A percentile compares a stretch with the other conserved stretches of the same genome.
These are phyloP conservation scores for Kwoniella mangroviensis DNA, from an alignment of 768 basidiomycete genomes.

Conservation along the genomic window DNA sequence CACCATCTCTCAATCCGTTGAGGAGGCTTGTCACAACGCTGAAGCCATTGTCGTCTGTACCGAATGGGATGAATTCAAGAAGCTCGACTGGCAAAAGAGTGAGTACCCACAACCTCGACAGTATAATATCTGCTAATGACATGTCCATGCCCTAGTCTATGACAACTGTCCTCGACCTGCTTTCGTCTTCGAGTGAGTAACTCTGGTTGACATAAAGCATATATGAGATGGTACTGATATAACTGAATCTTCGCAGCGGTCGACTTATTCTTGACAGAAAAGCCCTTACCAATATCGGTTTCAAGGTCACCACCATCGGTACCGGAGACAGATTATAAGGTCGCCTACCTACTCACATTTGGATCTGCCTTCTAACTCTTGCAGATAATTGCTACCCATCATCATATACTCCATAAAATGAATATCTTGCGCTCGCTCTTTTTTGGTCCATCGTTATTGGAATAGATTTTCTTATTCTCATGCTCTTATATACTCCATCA, in stretches of 20 bases:
- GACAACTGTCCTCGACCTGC: constrained; percentile 94
- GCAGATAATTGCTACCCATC: constrained; percentile 1
- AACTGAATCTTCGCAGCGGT: constrained; percentile 27
- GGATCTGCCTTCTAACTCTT: background rate
- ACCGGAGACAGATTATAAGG: constrained; percentile 53
- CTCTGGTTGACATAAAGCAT: background rate
- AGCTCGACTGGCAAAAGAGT: constrained; percentile 81
- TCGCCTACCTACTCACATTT: background rate
- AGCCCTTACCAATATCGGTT: constrained; percentile 81
- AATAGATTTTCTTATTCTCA: constrained; percentile 3
- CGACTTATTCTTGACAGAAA: constrained; percentile 77
- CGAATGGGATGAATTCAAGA: constrained; percentile 92
- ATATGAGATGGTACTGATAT: background rate
- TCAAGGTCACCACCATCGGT: constrained; percentile 65
- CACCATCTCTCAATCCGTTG: constrained; percentile 72
- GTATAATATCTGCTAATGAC: background rate
- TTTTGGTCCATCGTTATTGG: background rate
- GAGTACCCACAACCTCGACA: background rate
- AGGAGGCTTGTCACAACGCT: constrained; percentile 84
- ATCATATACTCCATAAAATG: background rate
- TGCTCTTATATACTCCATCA: background rate
- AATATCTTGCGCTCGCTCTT: background rate
- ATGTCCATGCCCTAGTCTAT: constrained; percentile 63
- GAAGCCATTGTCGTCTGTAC: constrained; percentile 96
- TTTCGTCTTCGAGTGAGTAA: constrained; percentile 78